Conservation (phyloP, 352 stramenopile species). For the Pythium apleroticum region DNA sequence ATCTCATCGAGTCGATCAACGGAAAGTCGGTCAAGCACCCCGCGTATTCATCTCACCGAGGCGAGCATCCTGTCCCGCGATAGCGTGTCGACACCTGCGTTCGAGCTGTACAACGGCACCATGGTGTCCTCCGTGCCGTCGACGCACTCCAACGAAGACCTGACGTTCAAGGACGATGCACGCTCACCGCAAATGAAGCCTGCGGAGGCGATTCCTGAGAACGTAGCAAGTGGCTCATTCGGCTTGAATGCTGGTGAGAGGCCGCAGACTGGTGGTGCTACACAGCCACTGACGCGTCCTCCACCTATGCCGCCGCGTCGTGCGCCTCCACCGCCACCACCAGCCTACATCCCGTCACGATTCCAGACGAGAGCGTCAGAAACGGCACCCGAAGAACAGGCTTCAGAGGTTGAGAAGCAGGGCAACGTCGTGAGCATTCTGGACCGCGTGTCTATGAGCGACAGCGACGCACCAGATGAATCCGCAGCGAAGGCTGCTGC, state of each 20-base stretch:
- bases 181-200: not conserved
- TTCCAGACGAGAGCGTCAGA: constrained; percentile 22
- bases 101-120: constrained; percentile 15
- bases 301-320: not conserved
- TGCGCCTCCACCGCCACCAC: constrained; percentile 6
- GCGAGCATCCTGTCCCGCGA: not conserved
- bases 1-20: constrained; percentile 5
- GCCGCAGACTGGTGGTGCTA: not conserved
- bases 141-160: constrained; percentile 21
- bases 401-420: not conserved
- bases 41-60: not conserved
- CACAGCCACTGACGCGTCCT: not conserved
- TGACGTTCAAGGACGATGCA: constrained; percentile 14
- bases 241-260: not conserved
- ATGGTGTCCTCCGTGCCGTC: constrained; percentile 21
- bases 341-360: constrained; percentile 27
- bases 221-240: not conserved
- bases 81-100: constrained; percentile 1
- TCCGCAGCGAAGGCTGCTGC: not conserved
- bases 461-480: constrained; percentile 10
- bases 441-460: constrained; percentile 5
- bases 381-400: constrained; percentile 6
- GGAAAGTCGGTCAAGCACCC: not conserved
- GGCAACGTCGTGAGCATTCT: not conserved
- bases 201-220: not conserved